Evolutionary conservation across 2,329 filamentous ascomycete species (phyloP).

Genomic region (Triangularia verruculosa): DNA sequence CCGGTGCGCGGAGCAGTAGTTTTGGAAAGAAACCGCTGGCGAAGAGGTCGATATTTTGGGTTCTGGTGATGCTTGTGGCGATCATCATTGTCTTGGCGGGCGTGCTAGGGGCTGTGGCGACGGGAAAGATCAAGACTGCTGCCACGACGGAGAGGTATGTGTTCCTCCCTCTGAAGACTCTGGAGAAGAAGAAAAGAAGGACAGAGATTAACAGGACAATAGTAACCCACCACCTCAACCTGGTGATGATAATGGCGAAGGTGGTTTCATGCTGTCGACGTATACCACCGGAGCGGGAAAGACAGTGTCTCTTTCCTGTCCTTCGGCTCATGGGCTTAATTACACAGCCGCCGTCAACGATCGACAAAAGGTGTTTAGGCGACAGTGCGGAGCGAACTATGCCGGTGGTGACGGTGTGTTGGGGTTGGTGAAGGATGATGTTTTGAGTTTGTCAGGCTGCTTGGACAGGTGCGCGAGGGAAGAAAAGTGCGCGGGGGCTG

Average conservation of each 20-base stretch:
- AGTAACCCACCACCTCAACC: neutral
- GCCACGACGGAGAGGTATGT: neutral
- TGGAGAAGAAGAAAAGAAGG: too few species aligned
- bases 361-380: slow-evolving; percentile 9
- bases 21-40: slow-evolving; percentile 4
- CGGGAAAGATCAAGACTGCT: slow-evolving; percentile 18
- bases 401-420: slow-evolving; percentile 15
- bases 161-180: neutral
- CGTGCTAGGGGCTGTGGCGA: slow-evolving; percentile 18
- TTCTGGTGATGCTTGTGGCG: slow-evolving; percentile 6
- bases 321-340: slow-evolving; percentile 13
- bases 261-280: neutral
- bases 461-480: slow-evolving; percentile 19
- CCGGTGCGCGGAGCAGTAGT: neutral
- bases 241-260: neutral
- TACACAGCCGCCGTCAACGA: slow-evolving; percentile 2
- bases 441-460: slow-evolving; percentile 15
- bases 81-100: slow-evolving; percentile 21
- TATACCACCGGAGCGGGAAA: neutral
- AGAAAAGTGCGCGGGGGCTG: slow-evolving; percentile 19
- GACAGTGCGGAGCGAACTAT: slow-evolving; percentile 18
- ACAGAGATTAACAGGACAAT: neutral
- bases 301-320: slow-evolving; percentile 9
- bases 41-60: slow-evolving; percentile 16
- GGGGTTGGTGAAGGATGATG: neutral